These are phyloP conservation scores for Claviceps maximensis DNA, from an alignment of 2,329 filamentous ascomycete species.

Conservation along the genomic window DNA sequence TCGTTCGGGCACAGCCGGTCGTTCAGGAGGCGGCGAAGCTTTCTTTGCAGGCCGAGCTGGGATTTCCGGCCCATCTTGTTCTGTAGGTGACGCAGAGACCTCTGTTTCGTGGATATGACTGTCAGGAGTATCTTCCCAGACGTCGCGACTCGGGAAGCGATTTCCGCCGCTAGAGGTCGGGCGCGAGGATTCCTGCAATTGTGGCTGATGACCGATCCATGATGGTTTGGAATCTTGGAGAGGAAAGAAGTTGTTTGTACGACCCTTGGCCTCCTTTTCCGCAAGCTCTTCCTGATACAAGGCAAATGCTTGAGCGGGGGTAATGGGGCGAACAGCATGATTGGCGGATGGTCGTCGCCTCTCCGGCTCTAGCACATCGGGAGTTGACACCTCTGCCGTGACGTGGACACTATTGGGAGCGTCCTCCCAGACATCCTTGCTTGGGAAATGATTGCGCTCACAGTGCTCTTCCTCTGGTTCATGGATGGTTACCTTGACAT, in stretches of 20 bases:
- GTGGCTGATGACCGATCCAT: slow-evolving; percentile 34
- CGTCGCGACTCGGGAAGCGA: slow-evolving; percentile 80
- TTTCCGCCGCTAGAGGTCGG: slow-evolving; percentile 39
- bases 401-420: slow-evolving; percentile 72
- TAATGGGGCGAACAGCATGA: slow-evolving; percentile 31
- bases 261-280: slow-evolving; percentile 33
- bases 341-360: slow-evolving; percentile 18
- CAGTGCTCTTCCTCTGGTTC: slow-evolving; percentile 31
- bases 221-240: slow-evolving; percentile 23
- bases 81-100: slow-evolving; percentile 31
- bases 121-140: slow-evolving; percentile 90
- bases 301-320: slow-evolving; percentile 51
- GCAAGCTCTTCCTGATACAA: slow-evolving; percentile 53
- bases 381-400: slow-evolving; percentile 72
- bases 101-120: slow-evolving; percentile 69
- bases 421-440: slow-evolving; percentile 95
- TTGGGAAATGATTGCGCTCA: slow-evolving; percentile 65
- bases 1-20: slow-evolving; percentile 36
- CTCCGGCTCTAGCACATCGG: slow-evolving; percentile 36
- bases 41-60: slow-evolving; percentile 25
- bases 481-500: slow-evolving; percentile 17
- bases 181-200: slow-evolving; percentile 36
- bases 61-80: slow-evolving; percentile 17
- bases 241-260: slow-evolving; percentile 16
- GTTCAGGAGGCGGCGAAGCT: slow-evolving; percentile 22